These are phyloP conservation scores for Phialocephala sp. DNA, from an alignment of 2,329 filamentous ascomycete genomes.

Conservation along the genomic window DNA sequence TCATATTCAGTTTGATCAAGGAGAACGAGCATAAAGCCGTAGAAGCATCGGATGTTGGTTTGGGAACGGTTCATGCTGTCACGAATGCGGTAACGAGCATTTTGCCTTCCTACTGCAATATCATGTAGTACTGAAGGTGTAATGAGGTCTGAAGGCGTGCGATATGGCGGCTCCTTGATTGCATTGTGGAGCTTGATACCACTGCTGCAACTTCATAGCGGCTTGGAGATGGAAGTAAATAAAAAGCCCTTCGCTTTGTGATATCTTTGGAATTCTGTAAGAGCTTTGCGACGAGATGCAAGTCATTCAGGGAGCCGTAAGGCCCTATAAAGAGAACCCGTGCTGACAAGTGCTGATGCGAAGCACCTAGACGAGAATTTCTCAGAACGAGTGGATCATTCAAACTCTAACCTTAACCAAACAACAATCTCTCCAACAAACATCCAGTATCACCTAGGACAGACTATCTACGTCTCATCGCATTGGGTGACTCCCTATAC, in stretches of 20 bases:
- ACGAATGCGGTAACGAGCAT: constrained; percentile 24
- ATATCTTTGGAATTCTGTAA: neutral
- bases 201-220: too few species aligned
- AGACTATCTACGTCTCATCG: neutral
- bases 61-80: constrained; percentile 29
- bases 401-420: neutral
- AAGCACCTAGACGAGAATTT: neutral
- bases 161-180: too few species aligned
- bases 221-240: neutral
- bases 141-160: neutral
- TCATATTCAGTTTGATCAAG: constrained; percentile 30
- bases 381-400: neutral
- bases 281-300: neutral
- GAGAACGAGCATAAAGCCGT: constrained; percentile 30
- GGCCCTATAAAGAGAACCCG: neutral
- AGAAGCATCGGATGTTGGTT: constrained; percentile 27
- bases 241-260: neutral
- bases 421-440: neutral
- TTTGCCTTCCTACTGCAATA: constrained; percentile 24
- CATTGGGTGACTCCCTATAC: too few species aligned
- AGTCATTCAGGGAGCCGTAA: neutral
- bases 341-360: neutral
- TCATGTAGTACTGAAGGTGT: constrained; percentile 22
- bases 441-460: neutral
- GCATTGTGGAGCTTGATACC: neutral